Base-by-base conservation (phyloP, 495 filamentous ascomycete species). In the Echria macrotheca region DNA sequence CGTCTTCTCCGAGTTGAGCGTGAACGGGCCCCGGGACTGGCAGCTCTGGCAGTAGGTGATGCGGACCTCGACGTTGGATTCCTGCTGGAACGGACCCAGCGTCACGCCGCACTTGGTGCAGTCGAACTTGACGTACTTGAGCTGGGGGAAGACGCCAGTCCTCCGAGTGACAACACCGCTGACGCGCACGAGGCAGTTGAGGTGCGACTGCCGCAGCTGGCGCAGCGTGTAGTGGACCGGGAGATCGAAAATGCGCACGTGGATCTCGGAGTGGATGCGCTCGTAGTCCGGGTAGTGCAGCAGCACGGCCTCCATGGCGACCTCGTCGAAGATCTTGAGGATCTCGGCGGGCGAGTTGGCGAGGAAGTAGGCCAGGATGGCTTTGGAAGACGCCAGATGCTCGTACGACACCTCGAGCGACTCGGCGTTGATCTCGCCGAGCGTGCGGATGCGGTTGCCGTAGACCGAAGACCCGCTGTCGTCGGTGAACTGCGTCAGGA, bases 221-320 rank as follows among this genome's bases (percentile, higher is more conserved):
- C 94, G 90, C 49, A 99, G 83, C n/a, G 93, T 97, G 69, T 96
- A 96, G 56, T 88, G 83, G 32, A 95, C 84, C 15, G 94, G 94
- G 3, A 99, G 76, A 61, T 96, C 94, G 15, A 88, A 87, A 59
- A 99, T 95, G 40, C 94, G 88, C 45, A 99, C 90, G 63, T 99
- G 94, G 54, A 99, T 96, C 67, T 99, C 93, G 39, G 89, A 85
- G 66, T 96, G 94, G 53, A 99, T 99, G 40, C 91, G 86, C 62
- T 95, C 87, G 65, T 97, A 99, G 65, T 96, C 89, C 0, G 90
- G 91, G 68, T 99, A 99, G 67, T 96, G 86, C 52, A 96, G 83
- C 10, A 97, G 77, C 0, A 90, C 91, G 23, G 91, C 89, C 46
- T 97, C 91, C 76, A 97, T 90, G 26, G 94, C 94, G 2, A 95